A percentile compares a stretch with the other conserved stretches of the same genome.
These are phyloP conservation scores for Mucor circinelloides DNA, from an alignment of 371 early-diverging fungal species.

Conservation along the genomic window DNA sequence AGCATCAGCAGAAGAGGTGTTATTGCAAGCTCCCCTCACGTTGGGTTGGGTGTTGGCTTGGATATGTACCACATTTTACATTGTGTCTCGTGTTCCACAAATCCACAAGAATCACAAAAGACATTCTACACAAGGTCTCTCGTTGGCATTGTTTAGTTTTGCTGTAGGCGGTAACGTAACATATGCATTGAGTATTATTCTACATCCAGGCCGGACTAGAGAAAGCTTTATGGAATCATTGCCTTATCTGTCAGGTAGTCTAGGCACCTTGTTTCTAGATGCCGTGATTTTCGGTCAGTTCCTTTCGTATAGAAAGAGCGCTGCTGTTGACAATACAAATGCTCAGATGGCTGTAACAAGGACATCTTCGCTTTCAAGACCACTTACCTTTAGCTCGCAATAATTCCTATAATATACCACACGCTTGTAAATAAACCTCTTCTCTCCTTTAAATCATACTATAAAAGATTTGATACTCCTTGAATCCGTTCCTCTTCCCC, in stretches of 20 bases:
- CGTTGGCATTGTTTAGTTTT: conserved; percentile 63
- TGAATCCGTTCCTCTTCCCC: not conserved
- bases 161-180: conserved; percentile 69
- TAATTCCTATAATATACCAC: not conserved
- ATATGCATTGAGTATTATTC: conserved; percentile 62
- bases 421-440: not conserved
- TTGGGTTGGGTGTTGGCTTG: conserved; percentile 64
- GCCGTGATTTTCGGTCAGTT: conserved; percentile 37
- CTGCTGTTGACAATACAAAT: not conserved
- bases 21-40: not conserved
- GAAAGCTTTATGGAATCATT: conserved; percentile 27
- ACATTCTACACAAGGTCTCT: conserved; percentile 65
- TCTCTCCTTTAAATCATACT: not conserved
- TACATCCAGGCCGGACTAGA: conserved; percentile 41
- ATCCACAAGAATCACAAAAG: conserved; percentile 60
- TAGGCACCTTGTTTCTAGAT: conserved; percentile 38
- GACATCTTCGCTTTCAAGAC: not conserved
- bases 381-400: not conserved
- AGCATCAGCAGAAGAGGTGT: not conserved
- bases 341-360: not conserved
- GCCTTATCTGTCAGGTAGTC: conserved; percentile 38
- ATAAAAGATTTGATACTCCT: not conserved
- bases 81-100: conserved; percentile 70
- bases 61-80: conserved; percentile 63
- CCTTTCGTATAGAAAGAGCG: conserved; percentile 19